Base-by-base conservation (phyloP, 768 basidiomycete species). In the Pleurotus djamor region DNA sequence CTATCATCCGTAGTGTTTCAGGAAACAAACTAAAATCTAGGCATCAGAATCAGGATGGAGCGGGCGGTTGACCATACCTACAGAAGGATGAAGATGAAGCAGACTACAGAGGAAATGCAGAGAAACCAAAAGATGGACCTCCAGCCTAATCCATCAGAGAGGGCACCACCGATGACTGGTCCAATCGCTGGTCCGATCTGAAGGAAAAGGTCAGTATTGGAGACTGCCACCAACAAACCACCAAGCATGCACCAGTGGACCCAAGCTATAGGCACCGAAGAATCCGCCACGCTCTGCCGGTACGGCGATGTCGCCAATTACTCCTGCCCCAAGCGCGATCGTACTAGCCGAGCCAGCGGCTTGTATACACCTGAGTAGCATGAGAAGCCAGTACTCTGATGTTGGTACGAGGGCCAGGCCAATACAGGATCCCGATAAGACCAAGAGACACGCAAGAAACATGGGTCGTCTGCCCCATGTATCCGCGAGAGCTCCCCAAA, bases 301-400 rank as follows among this genome's bases (percentile, higher is more conserved):
- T 1, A 80, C 80, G 4, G 89, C 82, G 32, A 95, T 87, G 67
- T 95, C 93, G 2, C 84, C 84, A 55, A 95, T 81, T 9, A 90
- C 84, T 4, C 93, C 93, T 36, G 88, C 84, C 52, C 87, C 87
- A 13, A 93, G 74, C 0, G 91, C 90, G 61, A 92, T 78, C 0
- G 89, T 91, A 58, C 89, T 90, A 0, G 91, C 88, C 2, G 87
- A 90, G 1, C 92, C 91, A 2, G 85, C 80, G 1, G 89, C 86
- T 74, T 94, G 92, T 1, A 93, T 45, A 60, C 88, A 90, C 28
- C 92, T 83, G 13, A 95, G 79, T n/a, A 94, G 63, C 76, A 94
- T 81, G 10, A 94, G 74, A 5, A 92, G 72, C 91, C 90, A 94
- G 68, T 90, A 94, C 4, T 79, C 87, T 3, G 74, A 74, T 5